Base-by-base conservation (phyloP, 257 asterid species). In the Solanum etuberosum region DNA sequence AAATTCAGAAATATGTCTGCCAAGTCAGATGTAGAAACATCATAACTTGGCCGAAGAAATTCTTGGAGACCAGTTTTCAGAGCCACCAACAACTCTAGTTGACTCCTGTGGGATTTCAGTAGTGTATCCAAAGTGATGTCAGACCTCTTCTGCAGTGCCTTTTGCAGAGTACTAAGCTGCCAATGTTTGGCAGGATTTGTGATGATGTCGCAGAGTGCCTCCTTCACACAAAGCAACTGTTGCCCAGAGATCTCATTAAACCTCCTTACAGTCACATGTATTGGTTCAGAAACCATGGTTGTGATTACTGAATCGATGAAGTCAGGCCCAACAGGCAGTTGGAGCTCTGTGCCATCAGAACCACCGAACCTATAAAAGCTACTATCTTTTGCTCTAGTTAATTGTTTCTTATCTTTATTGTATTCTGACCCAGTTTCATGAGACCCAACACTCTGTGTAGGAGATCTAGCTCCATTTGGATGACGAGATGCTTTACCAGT, bases 11-110 rank as follows among this genome's bases (percentile, higher is more conserved):
- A 97, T 86, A 94, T 89, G 91, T 97, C 99, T 0, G 98, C 98
- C 94, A 97, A 88, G 63, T 92, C 94, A 77, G 98, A 90, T 42
- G 98, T 65, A 37, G 93, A 86, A 86, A 91, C 72, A 38, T 95
- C 94, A 48, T 54, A 84, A 90, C 89, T 92, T 88, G 85, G 92
- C 84, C 90, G 90, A 73, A 97, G 92, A 91, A 87, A 95, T 88
- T 95, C 99, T 63, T 88, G 93, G 67, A 95, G 93, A 65, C 98
- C 98, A 6, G 98, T 95, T 88, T 93, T 95, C 91, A 97, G 72
- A 86, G 98, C 94, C 86, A 96, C 97, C 93, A 97, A 76, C 89
- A 97, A 93, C 93, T 96, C 99, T 92, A 97, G 80, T 63, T 93
- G 98, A 88, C 90, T 67, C 65, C 93, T 94, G 86, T 93, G 93